Percentiles rank a stretch among this genome's conserved stretches.
phyloP scores from a whole-genome alignment of 345 rosid genomes.

The Rhodomyrtus tomentosa region DNA sequence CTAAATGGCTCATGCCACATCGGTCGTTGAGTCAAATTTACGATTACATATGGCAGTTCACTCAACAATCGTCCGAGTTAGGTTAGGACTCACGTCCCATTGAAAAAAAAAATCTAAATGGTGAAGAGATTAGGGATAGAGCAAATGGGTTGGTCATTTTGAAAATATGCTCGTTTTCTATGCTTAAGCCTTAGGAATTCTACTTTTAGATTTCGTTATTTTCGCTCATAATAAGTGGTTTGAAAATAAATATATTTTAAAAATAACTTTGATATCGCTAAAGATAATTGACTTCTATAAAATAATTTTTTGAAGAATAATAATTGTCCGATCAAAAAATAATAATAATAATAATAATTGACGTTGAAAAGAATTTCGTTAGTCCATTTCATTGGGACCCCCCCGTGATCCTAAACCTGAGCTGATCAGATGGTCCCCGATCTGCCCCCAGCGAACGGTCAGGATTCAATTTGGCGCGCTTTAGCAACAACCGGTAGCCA shows the following conservation, averaged over 20 bases:
- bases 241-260: too few relatives aligned
- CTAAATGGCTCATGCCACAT: not conserved
- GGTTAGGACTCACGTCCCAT: not conserved
- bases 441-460: not conserved
- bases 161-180: not conserved
- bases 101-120: not conserved
- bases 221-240: too few relatives aligned
- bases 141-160: too few relatives aligned
- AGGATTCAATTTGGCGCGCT: not conserved
- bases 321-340: too few relatives aligned
- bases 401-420: not conserved
- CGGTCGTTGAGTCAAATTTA: not conserved
- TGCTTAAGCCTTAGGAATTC: too few relatives aligned
- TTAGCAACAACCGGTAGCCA: not conserved
- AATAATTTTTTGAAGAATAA: too few relatives aligned
- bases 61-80: not conserved
- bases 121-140: too few relatives aligned
- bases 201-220: too few relatives aligned
- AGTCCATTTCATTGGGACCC: not conserved
- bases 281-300: too few relatives aligned
- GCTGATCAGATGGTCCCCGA: not conserved
- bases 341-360: too few relatives aligned
- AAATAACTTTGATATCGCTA: too few relatives aligned
- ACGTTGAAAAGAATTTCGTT: too few relatives aligned
- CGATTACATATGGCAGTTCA: rapidly evolving